phyloP scores from a whole-genome alignment of 179 eudicot species.

The Silene coronaria region DNA sequence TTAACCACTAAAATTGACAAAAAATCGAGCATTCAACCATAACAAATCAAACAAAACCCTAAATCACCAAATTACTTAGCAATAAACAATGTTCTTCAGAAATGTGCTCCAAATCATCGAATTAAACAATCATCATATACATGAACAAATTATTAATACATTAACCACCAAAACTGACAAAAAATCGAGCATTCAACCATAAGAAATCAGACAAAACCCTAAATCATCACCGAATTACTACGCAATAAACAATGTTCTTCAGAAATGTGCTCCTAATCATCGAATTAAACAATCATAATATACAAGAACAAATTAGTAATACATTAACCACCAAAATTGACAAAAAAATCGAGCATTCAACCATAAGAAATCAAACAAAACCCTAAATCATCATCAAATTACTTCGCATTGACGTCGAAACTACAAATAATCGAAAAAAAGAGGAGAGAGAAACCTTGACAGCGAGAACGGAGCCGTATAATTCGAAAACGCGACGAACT shows the following conservation, averaged over 20 bases:
- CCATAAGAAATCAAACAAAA: not conserved
- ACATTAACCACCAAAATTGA: too few relatives aligned
- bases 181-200: not conserved
- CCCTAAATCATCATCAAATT: not conserved
- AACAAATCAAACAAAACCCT: not conserved
- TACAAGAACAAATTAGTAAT: not conserved
- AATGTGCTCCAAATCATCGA: not conserved
- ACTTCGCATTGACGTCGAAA: not conserved
- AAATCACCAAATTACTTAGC: too few relatives aligned
- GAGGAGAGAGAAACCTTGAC: slow-evolving; percentile 54
- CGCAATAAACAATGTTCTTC: too few relatives aligned
- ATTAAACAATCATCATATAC: not conserved
- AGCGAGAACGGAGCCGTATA: slow-evolving; percentile 63
- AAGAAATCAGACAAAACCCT: not conserved
- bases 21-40: not conserved
- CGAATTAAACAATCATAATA: not conserved
- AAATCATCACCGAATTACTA: not conserved
- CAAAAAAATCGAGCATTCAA: not conserved
- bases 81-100: too few relatives aligned
- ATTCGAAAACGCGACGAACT: slow-evolving; percentile 54
- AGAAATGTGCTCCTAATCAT: not conserved
- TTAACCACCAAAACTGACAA: too few relatives aligned
- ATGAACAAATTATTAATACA: not conserved
- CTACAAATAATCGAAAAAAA: not conserved
- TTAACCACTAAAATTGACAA: not conserved